These are phyloP conservation scores for Albophoma yamanashiensis DNA, from an alignment of 2,329 filamentous ascomycete genomes.

Conservation along the genomic window DNA sequence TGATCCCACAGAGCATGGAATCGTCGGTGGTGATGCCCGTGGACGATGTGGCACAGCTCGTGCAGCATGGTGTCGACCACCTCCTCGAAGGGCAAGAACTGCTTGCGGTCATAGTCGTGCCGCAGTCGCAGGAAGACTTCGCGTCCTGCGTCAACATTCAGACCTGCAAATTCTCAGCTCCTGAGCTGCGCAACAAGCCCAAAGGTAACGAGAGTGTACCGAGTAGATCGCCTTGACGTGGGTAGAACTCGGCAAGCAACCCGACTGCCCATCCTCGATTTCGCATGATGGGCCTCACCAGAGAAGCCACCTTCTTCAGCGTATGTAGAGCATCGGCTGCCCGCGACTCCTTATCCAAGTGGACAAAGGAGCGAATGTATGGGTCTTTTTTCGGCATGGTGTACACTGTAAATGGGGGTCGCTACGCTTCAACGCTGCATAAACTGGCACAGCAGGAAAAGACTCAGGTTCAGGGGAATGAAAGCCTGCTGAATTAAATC, in stretches of 20 bases:
- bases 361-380: slow-evolving; percentile 35
- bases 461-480: neutral
- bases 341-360: slow-evolving; percentile 34
- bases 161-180: slow-evolving; percentile 28
- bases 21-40: slow-evolving; percentile 69
- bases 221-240: slow-evolving; percentile 59
- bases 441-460: neutral
- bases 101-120: slow-evolving; percentile 59
- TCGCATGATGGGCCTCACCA: slow-evolving; percentile 93
- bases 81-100: slow-evolving; percentile 72
- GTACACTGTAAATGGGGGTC: neutral
- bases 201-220: slow-evolving; percentile 26
- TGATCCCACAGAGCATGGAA: slow-evolving; percentile 88
- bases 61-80: slow-evolving; percentile 89
- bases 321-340: slow-evolving; percentile 43
- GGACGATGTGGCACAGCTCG: slow-evolving; percentile 81
- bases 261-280: slow-evolving; percentile 72
- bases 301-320: slow-evolving; percentile 70
- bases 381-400: slow-evolving; percentile 22
- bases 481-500: neutral
- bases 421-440: too few relatives aligned
- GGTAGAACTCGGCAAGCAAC: slow-evolving; percentile 77
- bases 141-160: slow-evolving; percentile 68
- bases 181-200: neutral
- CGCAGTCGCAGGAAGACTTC: slow-evolving; percentile 77